phyloP scores from a whole-genome alignment of 179 eudicot species.

The Drosera spatulata region DNA sequence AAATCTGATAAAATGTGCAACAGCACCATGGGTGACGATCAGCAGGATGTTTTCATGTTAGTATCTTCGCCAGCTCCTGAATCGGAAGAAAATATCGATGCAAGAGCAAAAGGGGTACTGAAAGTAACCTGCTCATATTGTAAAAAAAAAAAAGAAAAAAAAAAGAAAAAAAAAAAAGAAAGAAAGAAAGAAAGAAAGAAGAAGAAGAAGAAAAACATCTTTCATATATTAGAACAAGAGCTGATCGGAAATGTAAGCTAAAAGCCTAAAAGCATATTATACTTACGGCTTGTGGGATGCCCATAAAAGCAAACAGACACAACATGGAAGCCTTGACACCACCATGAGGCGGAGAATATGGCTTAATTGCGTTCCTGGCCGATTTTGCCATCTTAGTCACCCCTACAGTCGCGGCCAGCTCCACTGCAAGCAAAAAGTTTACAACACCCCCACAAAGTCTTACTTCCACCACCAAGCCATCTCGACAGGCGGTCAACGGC shows the following conservation, averaged over 20 bases:
- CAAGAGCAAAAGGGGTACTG: slow-evolving; percentile 7
- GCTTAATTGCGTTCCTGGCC: slow-evolving; percentile 2
- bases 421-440: slow-evolving; percentile 27
- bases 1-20: too few species aligned
- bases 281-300: slow-evolving; percentile 34
- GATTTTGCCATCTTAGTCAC: slow-evolving; percentile 25
- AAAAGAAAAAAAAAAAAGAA: neutral
- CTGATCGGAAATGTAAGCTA: neutral
- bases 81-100: slow-evolving; percentile 30
- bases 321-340: slow-evolving; percentile 24
- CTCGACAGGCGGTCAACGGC: slow-evolving; percentile 22
- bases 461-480: slow-evolving; percentile 22
- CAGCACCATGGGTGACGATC: too few species aligned
- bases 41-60: too few species aligned
- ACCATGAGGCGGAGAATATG: slow-evolving; percentile 4
- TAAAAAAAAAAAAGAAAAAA: neutral
- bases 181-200: neutral
- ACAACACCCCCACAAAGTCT: slow-evolving; percentile 20
- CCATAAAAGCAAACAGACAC: slow-evolving; percentile 24
- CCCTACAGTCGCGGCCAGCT: slow-evolving; percentile 23
- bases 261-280: neutral
- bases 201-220: neutral
- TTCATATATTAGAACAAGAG: neutral
- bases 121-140: slow-evolving; percentile 26
- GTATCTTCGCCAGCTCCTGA: slow-evolving; percentile 58